phyloP scores from a whole-genome alignment of 2,329 filamentous ascomycete genomes.

The Calycina marina region DNA sequence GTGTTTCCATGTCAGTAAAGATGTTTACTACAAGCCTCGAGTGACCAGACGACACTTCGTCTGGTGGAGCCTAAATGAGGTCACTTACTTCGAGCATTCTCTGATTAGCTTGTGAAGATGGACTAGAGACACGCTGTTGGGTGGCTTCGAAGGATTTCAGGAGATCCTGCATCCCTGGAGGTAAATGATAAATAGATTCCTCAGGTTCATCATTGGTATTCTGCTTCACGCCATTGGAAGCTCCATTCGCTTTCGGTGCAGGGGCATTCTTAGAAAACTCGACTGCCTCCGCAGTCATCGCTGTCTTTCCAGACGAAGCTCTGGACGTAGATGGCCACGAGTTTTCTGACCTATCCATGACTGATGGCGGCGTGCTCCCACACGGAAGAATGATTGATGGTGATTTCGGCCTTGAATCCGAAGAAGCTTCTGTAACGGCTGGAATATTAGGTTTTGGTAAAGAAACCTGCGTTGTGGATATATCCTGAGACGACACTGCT shows the following conservation, averaged over 20 bases:
- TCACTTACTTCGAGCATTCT: slow-evolving; percentile 46
- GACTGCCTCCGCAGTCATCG: slow-evolving; percentile 26
- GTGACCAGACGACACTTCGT: no score
- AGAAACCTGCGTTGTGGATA: slow-evolving; percentile 18
- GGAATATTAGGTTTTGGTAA: slow-evolving; percentile 25
- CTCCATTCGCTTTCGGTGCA: slow-evolving; percentile 33
- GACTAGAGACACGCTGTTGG: slow-evolving; percentile 44
- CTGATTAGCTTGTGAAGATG: slow-evolving; percentile 48
- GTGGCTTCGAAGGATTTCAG: slow-evolving; percentile 81
- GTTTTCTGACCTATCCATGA: slow-evolving; percentile 30
- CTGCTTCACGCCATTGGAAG: slow-evolving; percentile 35
- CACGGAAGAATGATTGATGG: no score
- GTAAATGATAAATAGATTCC: slow-evolving; percentile 86
- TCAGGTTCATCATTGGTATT: slow-evolving; percentile 31
- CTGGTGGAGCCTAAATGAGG: no score
- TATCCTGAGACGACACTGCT: slow-evolving; percentile 32
- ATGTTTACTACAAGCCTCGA: no score
- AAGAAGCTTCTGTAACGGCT: slow-evolving; percentile 24
- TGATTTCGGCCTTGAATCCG: slow-evolving; percentile 30
- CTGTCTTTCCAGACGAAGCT: slow-evolving; percentile 17
- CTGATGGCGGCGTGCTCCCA: slow-evolving; percentile 30
- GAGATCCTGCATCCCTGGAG: slow-evolving; percentile 75
- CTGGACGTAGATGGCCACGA: slow-evolving; percentile 14
- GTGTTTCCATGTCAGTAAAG: no score
- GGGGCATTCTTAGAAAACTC: slow-evolving; percentile 22